These are phyloP conservation scores for Allantophomopsis cytisporea DNA, from an alignment of 2,329 filamentous ascomycete genomes.

Conservation along the genomic window DNA sequence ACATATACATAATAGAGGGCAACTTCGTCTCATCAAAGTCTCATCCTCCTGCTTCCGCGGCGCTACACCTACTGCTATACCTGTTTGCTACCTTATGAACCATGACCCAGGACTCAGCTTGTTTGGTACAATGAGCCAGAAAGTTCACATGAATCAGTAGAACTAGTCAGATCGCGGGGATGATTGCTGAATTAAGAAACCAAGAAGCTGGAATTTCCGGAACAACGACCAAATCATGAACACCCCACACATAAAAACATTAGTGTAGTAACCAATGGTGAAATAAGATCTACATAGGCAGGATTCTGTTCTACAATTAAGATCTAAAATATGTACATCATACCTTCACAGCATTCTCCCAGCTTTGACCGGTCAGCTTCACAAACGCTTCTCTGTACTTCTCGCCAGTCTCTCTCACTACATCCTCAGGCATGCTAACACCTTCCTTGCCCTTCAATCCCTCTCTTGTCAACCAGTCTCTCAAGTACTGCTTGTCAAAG, in stretches of 20 bases:
- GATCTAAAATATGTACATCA: too few relatives aligned
- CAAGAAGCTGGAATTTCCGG: too few relatives aligned
- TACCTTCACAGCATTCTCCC: conserved; percentile 10
- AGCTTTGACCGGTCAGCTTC: conserved; percentile 45
- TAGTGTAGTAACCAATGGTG: conserved; percentile 21
- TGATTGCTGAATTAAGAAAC: too few relatives aligned
- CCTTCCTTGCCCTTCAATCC: conserved; percentile 65
- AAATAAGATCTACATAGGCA: too few relatives aligned
- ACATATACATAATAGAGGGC: not conserved
- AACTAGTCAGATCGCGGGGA: too few relatives aligned
- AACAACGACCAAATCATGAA: too few relatives aligned
- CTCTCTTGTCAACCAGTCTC: conserved; percentile 66
- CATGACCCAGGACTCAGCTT: too few relatives aligned
- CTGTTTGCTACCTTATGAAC: conserved; percentile 2
- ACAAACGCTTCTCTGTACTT: conserved; percentile 70
- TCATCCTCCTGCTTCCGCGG: conserved; percentile 8
- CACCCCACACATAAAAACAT: conserved; percentile 20
- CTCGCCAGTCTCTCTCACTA: conserved; percentile 51
- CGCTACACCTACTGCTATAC: conserved; percentile 11
- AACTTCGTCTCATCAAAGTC: conserved; percentile 7
- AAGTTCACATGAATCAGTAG: too few relatives aligned
- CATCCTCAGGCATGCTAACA: conserved; percentile 58
- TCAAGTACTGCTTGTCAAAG: conserved; percentile 78
- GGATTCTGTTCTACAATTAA: too few relatives aligned
- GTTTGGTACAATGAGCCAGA: too few relatives aligned